phyloP scores from a whole-genome alignment of 106 monocot species.

The Phalaenopsis equestris region DNA sequence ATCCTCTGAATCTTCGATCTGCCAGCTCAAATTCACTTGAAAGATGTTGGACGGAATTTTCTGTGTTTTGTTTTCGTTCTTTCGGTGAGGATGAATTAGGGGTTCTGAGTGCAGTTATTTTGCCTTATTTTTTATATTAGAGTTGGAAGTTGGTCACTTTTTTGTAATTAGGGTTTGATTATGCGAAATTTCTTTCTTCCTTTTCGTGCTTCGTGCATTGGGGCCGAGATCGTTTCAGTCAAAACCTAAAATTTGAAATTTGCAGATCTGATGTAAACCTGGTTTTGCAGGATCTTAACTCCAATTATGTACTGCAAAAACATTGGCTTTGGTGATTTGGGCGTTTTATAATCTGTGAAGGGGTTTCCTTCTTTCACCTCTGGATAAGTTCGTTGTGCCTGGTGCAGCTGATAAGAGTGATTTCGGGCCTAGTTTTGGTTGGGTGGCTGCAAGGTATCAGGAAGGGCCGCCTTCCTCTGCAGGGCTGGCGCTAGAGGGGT shows the following conservation, averaged over 20 bases:
- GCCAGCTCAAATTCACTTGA: not conserved
- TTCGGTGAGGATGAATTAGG: not conserved
- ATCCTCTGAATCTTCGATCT: not conserved
- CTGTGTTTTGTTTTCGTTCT: not conserved
- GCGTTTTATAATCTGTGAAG: not conserved
- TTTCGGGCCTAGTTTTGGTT: not conserved
- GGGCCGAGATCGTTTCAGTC: not conserved
- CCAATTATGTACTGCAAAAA: not conserved
- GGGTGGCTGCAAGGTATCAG: conserved; percentile 5
- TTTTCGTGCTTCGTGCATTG: not conserved
- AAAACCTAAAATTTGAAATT: not conserved
- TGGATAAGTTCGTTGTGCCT: not conserved
- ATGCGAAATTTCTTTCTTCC: too few relatives aligned
- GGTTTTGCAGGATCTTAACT: not conserved
- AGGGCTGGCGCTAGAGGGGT: conserved; percentile 29
- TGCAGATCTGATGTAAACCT: not conserved
- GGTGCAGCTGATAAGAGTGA: not conserved
- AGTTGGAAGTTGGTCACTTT: not conserved
- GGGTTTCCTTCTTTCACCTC: not conserved
- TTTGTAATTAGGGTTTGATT: not conserved
- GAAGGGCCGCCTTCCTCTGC: conserved; percentile 1
- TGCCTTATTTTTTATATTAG: not conserved
- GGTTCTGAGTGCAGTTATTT: not conserved
- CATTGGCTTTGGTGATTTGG: not conserved
- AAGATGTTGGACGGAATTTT: not conserved